Conservation (phyloP, 176 grass and related monocot genomes). For the Chrysopogon serrulatus region DNA sequence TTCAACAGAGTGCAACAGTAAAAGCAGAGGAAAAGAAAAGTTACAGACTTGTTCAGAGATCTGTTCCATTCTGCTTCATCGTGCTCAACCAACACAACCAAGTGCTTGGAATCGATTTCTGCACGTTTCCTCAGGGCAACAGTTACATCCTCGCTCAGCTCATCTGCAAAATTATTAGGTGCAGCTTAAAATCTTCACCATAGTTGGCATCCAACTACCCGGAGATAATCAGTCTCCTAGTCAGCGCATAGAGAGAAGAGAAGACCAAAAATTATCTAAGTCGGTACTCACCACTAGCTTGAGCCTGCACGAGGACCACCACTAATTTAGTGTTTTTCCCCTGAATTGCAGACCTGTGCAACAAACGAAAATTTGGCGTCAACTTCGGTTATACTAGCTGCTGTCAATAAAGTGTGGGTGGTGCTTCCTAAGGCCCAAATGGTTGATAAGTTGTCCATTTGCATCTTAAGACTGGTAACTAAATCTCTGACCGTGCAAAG, state of each 20-base stretch:
- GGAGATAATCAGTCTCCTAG: constrained; percentile 4
- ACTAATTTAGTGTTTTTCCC: constrained; percentile 77
- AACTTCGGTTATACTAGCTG: not conserved
- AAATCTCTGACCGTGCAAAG: not conserved
- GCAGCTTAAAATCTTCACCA: constrained; percentile 1
- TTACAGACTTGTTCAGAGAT: constrained; percentile 75
- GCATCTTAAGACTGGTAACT: constrained; percentile 6
- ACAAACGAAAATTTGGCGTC: constrained; percentile 21
- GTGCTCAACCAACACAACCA: constrained; percentile 65
- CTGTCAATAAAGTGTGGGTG: not conserved
- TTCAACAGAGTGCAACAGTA: not conserved
- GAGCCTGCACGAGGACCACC: constrained; percentile 75
- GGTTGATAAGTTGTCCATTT: constrained; percentile 4
- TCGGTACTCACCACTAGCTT: constrained; percentile 51
- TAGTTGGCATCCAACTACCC: not conserved
- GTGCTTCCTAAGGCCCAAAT: not conserved
- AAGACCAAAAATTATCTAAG: not conserved
- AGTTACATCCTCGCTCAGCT: constrained; percentile 73
- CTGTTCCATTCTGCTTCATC: constrained; percentile 68
- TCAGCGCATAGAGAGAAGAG: not conserved
- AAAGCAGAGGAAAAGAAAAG: not conserved
- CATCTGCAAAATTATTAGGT: constrained; percentile 52
- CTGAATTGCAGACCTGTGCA: constrained; percentile 66
- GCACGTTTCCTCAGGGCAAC: constrained; percentile 88
- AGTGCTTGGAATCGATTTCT: constrained; percentile 82